Conservation (phyloP, 306 rosid genomes). For the Myrica gale region DNA sequence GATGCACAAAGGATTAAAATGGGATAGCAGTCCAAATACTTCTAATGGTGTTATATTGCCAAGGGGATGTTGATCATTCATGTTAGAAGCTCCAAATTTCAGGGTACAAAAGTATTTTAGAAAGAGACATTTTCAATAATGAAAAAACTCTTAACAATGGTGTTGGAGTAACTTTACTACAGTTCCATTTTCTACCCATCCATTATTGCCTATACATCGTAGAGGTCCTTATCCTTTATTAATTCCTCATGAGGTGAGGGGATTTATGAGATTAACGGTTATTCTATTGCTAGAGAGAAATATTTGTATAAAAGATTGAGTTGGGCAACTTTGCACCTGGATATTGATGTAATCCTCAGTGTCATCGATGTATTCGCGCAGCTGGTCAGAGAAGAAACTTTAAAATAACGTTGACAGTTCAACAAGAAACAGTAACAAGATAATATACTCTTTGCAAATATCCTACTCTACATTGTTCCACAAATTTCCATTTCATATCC, state of each 20-base stretch:
- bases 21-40: neutral
- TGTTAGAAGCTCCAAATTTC: neutral
- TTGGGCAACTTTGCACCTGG: slow-evolving; percentile 50
- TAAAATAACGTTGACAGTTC: neutral
- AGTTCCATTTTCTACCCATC: neutral
- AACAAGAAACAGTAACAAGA: neutral
- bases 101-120: neutral
- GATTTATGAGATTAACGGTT: neutral
- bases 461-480: neutral
- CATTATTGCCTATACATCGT: neutral
- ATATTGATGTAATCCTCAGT: slow-evolving; percentile 87
- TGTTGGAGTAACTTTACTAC: neutral
- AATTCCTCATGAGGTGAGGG: neutral
- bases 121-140: neutral
- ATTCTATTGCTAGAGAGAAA: neutral
- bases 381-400: slow-evolving; percentile 33
- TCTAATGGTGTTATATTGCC: neutral
- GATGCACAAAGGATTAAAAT: slow-evolving; percentile 1
- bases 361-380: slow-evolving; percentile 79
- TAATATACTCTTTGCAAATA: neutral
- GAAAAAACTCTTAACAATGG: neutral
- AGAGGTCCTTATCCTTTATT: neutral
- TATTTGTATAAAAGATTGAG: neutral
- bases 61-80: neutral
- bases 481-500: neutral